These are phyloP conservation scores for Scedosporium minutisporum DNA, from an alignment of 2,329 filamentous ascomycete genomes.

Conservation along the genomic window DNA sequence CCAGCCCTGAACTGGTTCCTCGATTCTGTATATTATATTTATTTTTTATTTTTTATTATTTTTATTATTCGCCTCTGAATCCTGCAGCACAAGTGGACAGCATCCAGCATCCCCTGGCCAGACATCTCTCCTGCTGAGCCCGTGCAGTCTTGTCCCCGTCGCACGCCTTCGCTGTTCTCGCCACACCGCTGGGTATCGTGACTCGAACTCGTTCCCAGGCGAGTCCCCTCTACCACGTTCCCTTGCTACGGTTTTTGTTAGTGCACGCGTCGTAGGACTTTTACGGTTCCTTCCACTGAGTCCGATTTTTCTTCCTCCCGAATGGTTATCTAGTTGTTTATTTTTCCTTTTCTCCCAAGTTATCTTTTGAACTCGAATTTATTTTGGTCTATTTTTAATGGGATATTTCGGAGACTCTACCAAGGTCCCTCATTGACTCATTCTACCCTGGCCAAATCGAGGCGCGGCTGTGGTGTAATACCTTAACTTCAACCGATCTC, in stretches of 20 bases:
- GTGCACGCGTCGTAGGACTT: neutral
- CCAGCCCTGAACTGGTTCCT: too few relatives aligned
- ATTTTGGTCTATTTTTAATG: neutral
- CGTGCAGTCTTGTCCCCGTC: neutral
- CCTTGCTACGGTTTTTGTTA: neutral
- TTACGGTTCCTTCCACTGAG: neutral
- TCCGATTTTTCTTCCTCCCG: neutral
- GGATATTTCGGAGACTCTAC: neutral
- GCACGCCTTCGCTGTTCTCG: neutral
- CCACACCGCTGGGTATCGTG: slow-evolving; percentile 2
- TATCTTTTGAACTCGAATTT: neutral
- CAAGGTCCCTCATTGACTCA: neutral
- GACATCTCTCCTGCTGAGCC: too few relatives aligned
- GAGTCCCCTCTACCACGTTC: neutral
- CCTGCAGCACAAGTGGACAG: too few relatives aligned
- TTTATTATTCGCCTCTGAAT: too few relatives aligned
- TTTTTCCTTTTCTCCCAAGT: neutral
- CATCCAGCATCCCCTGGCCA: too few relatives aligned
- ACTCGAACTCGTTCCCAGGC: neutral
- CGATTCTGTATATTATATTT: too few relatives aligned
- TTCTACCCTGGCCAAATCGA: neutral
- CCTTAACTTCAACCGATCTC: neutral
- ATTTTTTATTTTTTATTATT: too few relatives aligned
- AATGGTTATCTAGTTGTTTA: neutral
- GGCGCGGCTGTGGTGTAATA: neutral